phyloP scores from a whole-genome alignment of 805 yeast species.

The Torulaspora maleeae region DNA sequence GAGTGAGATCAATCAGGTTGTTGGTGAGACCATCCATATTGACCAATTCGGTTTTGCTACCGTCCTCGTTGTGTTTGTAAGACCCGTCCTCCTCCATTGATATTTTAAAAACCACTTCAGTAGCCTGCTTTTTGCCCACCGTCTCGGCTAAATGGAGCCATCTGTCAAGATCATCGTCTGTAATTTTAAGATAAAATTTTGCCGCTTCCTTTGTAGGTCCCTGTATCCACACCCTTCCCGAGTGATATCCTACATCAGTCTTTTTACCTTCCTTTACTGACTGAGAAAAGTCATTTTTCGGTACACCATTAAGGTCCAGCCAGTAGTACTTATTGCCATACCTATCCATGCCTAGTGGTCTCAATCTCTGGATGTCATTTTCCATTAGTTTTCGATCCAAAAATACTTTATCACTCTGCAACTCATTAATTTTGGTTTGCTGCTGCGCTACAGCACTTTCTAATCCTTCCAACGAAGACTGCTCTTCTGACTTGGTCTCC shows the following conservation, averaged over 20 bases:
- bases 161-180: constrained; percentile 24
- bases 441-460: constrained; percentile 26
- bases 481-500: constrained; percentile 16
- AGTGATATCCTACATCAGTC: constrained; percentile 56
- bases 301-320: constrained; percentile 84
- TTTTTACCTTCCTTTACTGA: constrained; percentile 42
- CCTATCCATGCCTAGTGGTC: constrained; percentile 75
- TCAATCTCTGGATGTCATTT: constrained; percentile 71
- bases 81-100: constrained; percentile 21
- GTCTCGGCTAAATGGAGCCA: constrained; percentile 28
- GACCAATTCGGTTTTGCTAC: constrained; percentile 19
- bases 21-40: constrained; percentile 17
- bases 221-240: constrained; percentile 87
- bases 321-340: constrained; percentile 90
- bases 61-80: constrained; percentile 15
- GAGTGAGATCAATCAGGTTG: constrained; percentile 20
- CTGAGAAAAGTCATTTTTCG: constrained; percentile 39
- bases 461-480: constrained; percentile 12
- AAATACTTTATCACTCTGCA: constrained; percentile 46
- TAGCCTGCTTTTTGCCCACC: constrained; percentile 23
- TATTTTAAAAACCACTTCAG: constrained; percentile 27
- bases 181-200: constrained; percentile 33
- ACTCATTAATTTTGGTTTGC: constrained; percentile 35
- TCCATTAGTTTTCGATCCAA: constrained; percentile 61
- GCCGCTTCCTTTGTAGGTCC: constrained; percentile 67